Evolutionary conservation across 352 stramenopile species (phyloP).

Genomic region (Phytophthora pseudosyringae): DNA sequence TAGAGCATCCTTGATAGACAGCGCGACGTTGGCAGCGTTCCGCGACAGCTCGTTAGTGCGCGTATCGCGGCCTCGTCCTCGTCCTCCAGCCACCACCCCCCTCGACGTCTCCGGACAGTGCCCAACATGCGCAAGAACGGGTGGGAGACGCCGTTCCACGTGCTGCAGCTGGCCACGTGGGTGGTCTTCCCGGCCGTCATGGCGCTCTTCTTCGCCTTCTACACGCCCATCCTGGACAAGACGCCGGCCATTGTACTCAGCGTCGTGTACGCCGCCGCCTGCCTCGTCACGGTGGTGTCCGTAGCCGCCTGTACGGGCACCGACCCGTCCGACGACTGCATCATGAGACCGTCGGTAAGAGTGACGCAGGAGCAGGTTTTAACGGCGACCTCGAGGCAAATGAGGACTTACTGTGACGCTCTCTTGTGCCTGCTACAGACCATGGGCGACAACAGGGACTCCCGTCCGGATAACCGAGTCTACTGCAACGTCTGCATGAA

Average conservation of each 20-base stretch:
- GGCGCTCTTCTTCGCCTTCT: conserved; percentile 85
- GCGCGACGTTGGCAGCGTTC: conserved; percentile 20
- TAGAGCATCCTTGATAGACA: conserved; percentile 36
- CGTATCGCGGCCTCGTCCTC: conserved; percentile 6
- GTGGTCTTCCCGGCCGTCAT: conserved; percentile 83
- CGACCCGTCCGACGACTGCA: conserved; percentile 81
- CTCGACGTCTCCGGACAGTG: conserved; percentile 1
- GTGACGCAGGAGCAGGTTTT: neutral
- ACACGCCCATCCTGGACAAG: conserved; percentile 66
- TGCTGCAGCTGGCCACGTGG: conserved; percentile 85
- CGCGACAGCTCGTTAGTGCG: conserved; percentile 16
- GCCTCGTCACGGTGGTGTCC: conserved; percentile 57
- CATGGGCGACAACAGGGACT: conserved; percentile 36
- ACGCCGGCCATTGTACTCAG: conserved; percentile 57
- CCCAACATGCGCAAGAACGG: conserved; percentile 71
- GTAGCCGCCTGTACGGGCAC: conserved; percentile 71
- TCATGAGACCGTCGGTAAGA: conserved; percentile 64
- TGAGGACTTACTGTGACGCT: conserved; percentile 7
- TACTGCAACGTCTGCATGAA: conserved; percentile 91
- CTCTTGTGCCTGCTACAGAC: conserved; percentile 30
- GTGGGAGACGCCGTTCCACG: conserved; percentile 83
- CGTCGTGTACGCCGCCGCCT: conserved; percentile 62
- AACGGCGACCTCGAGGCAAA: neutral
- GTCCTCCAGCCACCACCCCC: conserved; percentile 1
- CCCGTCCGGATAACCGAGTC: conserved; percentile 54